Evolutionary conservation across 2,329 filamentous ascomycete genomes (phyloP), one percentile per base, ranked within the genome.

Genomic region (Pyrenochaeta sp.): DNA sequence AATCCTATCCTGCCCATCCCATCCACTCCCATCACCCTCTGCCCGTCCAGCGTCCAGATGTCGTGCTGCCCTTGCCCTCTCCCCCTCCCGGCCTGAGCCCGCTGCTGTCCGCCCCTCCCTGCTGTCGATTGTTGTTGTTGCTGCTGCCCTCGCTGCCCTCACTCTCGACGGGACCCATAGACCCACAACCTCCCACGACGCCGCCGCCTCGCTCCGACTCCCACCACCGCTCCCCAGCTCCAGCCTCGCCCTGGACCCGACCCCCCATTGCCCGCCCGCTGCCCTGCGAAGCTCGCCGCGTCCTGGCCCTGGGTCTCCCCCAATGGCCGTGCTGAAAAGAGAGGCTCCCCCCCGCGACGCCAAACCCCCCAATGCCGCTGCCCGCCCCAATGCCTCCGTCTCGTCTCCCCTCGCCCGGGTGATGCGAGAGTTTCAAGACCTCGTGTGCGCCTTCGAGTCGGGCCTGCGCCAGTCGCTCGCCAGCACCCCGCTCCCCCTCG

Each of bases 351-450:
- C 42, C 49, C 50, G 37, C 51, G 55, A 57, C 41, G 52, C 60
- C 18, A 58, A 57, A 35, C 26, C 43, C 17, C 28, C 41, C 29
- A 15, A 21, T 9, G 41, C 44, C 36, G n/a, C n/a, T n/a, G n/a
- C n/a, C n/a, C n/a, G n/a, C n/a, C n/a, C n/a, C n/a, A n/a, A n/a
- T n/a, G n/a, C n/a, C n/a, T n/a, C n/a, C n/a, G 39, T 32, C 32
- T 34, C 41, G 22, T 53, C 60, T 23, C 48, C 53, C 42, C 56
- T 67, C 45, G 59, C 56, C 27, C 63, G 59, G 20, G 57, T 67
- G 19, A 62, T 67, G 66, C 63, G 58, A 53, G 61, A 67, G 44
- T 68, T 65, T 42, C 55, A 68, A 35, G 59, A 67, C 44, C 58
- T 68, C 23, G 64, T 63, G 29, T 39, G 44, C 34, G 45, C 46